Evolutionary conservation across 140 eudicot species (phyloP), one percentile per base, ranked within the genome.

Genomic region (Bidens hawaiensis): DNA sequence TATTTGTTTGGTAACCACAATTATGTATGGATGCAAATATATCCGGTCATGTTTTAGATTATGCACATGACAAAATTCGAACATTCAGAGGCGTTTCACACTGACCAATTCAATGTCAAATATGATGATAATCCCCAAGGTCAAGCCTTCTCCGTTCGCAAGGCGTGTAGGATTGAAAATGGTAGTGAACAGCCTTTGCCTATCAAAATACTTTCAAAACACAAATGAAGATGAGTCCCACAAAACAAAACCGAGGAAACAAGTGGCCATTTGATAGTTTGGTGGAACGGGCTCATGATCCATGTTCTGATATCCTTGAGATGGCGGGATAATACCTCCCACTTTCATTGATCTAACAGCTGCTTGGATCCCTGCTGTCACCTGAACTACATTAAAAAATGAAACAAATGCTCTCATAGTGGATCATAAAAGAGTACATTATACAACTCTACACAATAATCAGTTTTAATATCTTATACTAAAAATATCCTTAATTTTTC

Each of bases 271-370:
- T 59, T 67, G 56, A 41, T 15, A 41, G 42, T 18, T 52, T 66
- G 97, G 97, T 38, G 97, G 97, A 51, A 86, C 43, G 21, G 97
- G 97, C 77, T 90, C 97, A 64, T 90, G 97, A 45, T 71, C 76
- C 69, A 81, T 83, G 76, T 76, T 87, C 60, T 90, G 95, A 76
- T 90, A 90, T 65, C 97, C 97, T 80, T 86, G 85, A 2, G 94
- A 84, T 49, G 97, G 96, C 3, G 97, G 97, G 73, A 90, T 84
- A 56, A 87, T 77, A 45, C 96, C 90, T 10, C 97, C 97, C n/a
- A 84, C 91, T 78, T 78, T 87, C 97, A 87, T 90, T 18, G 96
- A 69, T 76, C 74, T 87, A 36, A 90, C 88, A 0, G 96, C 90
- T 68, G 90, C 50, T 77, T 87, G 86, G 53, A 90, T 90, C 48